These are phyloP conservation scores for Solanum arcanum DNA, from an alignment of 257 asterid species.

Conservation along the genomic window DNA sequence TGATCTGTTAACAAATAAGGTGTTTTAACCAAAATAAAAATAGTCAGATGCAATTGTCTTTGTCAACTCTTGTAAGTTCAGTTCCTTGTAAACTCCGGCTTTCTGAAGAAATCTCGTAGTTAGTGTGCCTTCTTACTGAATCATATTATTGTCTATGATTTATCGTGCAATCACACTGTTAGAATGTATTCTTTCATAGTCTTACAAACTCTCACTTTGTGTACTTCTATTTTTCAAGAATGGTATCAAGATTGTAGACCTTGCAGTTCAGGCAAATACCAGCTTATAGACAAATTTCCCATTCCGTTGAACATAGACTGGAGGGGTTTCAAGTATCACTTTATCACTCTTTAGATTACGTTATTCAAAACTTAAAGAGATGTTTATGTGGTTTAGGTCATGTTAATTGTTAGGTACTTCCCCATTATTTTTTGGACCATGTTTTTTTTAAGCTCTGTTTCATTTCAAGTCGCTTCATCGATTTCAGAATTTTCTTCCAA, in stretches of 20 bases:
- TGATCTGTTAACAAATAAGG: background rate
- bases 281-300: background rate
- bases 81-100: background rate
- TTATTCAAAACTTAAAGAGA: background rate
- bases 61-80: background rate
- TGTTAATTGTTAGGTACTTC: background rate
- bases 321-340: background rate
- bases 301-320: background rate
- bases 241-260: background rate
- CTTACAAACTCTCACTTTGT: background rate
- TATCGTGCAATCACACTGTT: background rate
- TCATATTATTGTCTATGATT: background rate
- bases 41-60: background rate
- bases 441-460: background rate
- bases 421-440: background rate
- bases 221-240: background rate
- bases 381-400: background rate
- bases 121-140: background rate
- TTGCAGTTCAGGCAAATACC: background rate
- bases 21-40: background rate
- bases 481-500: background rate
- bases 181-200: background rate
- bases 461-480: background rate
- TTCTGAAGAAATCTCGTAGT: background rate
- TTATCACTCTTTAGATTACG: background rate